Evolutionary conservation across 176 grass and related monocot genomes (phyloP), one percentile per base, ranked within the genome.

Genomic region (Puccinellia tenuiflora): DNA sequence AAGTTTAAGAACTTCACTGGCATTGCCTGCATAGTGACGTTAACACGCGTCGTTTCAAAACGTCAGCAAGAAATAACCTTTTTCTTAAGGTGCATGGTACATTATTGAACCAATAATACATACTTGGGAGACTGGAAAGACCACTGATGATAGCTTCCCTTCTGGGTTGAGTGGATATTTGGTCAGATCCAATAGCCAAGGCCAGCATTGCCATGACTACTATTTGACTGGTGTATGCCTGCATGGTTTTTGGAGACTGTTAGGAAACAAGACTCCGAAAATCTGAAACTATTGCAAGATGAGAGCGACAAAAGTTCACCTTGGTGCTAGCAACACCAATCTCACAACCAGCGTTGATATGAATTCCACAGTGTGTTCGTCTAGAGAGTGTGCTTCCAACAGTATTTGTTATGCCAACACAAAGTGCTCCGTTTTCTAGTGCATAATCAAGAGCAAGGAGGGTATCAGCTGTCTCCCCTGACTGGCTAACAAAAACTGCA

Each of bases 291-390:
- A 50, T 20, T 53, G 13, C 5, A 78, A 25, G 40, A 85, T 46
- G 25, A 26, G 45, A 75, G 79, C 12, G 24, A 68, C 16, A 78
- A 68, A 13, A 53, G 85, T 46, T 37, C 67, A 95, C 96, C 87
- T 98, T 98, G 24, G 96, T 98, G 70, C 96, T 98, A 53, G 96
- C 96, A 91, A 98, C 96, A 61, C 92, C 96, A 76, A 98, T 98
- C 73, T 98, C 96, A 85, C 92, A 95, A 52, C 92, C 96, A 73
- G 96, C 96, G 85, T 98, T 98, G 38, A 98, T 88, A 84, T 98
- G 96, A 88, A 98, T 84, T 63, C 92, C 96, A 6, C 96, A 98
- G 42, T 98, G 91, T 75, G 96, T 98, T 93, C 86, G 93, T 76
- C 96, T 92, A 45, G 92, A 91, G 30, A 98, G 82, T 85, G 92